A percentile compares a stretch with the other conserved stretches of the same genome.
Conservation (phyloP, 2,329 filamentous ascomycete genomes). For the Trichoderma lentiforme region DNA sequence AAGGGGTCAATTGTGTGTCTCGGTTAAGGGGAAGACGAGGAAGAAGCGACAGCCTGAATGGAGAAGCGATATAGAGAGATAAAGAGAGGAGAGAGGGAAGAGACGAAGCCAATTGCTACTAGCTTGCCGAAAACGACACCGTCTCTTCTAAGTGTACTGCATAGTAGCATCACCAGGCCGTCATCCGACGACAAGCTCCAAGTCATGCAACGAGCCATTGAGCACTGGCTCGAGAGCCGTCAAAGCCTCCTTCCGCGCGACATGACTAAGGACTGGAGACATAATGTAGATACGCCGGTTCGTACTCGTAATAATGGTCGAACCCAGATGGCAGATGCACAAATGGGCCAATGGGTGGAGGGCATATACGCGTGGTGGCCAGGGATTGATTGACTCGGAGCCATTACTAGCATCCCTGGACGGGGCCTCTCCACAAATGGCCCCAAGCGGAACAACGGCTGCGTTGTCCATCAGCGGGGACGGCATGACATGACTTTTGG, state of each 20-base stretch:
- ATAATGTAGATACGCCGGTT: neutral
- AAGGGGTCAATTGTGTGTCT: neutral
- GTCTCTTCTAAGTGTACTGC: neutral
- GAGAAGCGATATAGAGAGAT: neutral
- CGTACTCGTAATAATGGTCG: neutral
- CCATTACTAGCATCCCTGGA: neutral
- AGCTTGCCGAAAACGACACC: neutral
- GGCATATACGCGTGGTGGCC: constrained; percentile 1
- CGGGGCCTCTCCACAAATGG: neutral
- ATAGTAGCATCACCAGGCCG: neutral
- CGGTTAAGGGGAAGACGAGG: neutral
- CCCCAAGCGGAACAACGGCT: neutral
- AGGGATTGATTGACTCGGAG: neutral
- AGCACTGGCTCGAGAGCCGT: neutral
- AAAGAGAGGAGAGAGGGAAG: neutral
- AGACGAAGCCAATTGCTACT: neutral
- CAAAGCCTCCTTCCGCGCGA: neutral
- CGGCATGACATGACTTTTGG: neutral
- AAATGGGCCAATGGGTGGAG: neutral
- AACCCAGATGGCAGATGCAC: neutral
- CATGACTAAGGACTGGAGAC: neutral
- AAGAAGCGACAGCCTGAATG: neutral
- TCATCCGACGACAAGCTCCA: neutral
- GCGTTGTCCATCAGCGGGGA: constrained; percentile 2
- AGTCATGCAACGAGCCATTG: neutral